Evolutionary conservation across 2,329 filamentous ascomycete genomes (phyloP), one percentile per base, ranked within the genome.

Genomic region (Zasmidium citrigriseum): DNA sequence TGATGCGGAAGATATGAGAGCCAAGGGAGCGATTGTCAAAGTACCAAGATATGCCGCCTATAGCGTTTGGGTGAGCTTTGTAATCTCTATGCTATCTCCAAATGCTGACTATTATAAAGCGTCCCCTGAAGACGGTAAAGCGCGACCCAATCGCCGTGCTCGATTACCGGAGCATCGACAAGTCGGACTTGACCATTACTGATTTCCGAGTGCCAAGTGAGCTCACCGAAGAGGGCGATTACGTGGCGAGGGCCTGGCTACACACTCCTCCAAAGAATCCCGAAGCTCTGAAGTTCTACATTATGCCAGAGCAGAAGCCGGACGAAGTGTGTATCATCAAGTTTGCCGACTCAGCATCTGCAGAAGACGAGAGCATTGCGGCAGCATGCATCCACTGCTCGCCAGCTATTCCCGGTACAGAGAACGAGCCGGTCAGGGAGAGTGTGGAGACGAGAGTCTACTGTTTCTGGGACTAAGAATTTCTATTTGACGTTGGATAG

Each of bases 291-390:
- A 61, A 55, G n/a, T 65, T 60, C 60, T 65, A 65, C 20, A 63
- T 53, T 52, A 46, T 63, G 38, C 58, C 63, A 12, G 58, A 65
- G 47, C 60, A 63, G 52, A 58, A 58, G 34, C 56, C 58, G 14
- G 49, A 61, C 38, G 60, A 65, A 45, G 61, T 65, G 4, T 53
- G 51, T 11, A 58, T 65, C 7, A 58, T 65, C 46, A 65, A 65
- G 24, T 65, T 65, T 29, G 53, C 58, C 7, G 60, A 65, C 27
- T 58, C 60, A 4, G 58, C 54, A 21, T 48, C 55, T 7, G 58
- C 55, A 1, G 48, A 54, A 4, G 54, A 61, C 24, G 24, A 48
- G 4, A 56, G 29, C 25, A 53, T 63, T 24, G 58, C 60, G 3
- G 58, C 48, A 9, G 57, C 55, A 14, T 62, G 62, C 18, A 21